Evolutionary conservation across 2,329 filamentous ascomycete genomes (phyloP), one percentile per base, ranked within the genome.

Genomic region (Orbilia ellipsospora): DNA sequence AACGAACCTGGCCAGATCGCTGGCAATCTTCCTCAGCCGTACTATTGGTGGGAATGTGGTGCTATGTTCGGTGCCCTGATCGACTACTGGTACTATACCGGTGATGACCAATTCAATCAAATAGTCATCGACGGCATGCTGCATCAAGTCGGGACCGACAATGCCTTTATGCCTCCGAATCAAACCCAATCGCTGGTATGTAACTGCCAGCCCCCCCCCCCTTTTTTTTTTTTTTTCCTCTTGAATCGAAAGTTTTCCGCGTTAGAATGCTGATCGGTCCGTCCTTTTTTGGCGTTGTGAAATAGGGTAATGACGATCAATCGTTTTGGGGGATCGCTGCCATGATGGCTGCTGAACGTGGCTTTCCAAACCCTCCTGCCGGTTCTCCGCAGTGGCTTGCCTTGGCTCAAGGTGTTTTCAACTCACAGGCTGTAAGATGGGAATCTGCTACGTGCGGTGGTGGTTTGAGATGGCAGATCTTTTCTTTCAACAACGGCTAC

Each of bases 401-500:
- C 5, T 86, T 95, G 63, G 90, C 87, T 0, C 90, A 93, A 81
- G 90, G 90, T 10, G 90, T 92, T 1, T 96, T 94, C 82, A 93
- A 94, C 83, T 89, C 90, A 60, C 92, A 93, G 80, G 88, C 88
- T 1, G 82, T 83, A 18, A 87, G 92, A 20, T 94, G 92, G 90
- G 89, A 95, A 78, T 83, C 82, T 1, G 28, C 60, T 16, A 85
- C 85, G 0, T 96, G 93, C 81, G 85, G 83, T 55, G 93, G 93
- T 59, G 93, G 93, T 8, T 82, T 96, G 78, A 88, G 90, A 77
- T 96, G 93, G 93, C 93, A 96, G 83, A 91, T 96, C 76, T 94
- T 90, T 83, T 85, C 88, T 12, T 92, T 90, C 83, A 93, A 93
- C 83, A 87, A 85, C 68, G 92, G 92, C 4, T 88, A 85, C 78